Conservation (phyloP, 163 green algal genomes). For the Smithsoniella earleae region DNA sequence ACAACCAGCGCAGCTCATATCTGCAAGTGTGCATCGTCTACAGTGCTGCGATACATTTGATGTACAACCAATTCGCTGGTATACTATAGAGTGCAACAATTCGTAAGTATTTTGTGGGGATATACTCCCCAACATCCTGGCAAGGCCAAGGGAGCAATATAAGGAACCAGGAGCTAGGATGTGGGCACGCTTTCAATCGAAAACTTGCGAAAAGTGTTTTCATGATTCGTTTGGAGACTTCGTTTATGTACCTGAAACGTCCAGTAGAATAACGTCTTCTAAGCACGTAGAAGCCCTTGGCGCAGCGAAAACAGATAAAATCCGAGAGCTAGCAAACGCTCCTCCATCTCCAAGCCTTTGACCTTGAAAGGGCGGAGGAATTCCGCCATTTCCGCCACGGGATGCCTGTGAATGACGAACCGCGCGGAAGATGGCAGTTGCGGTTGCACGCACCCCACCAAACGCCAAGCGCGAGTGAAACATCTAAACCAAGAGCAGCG, state of each 20-base stretch:
- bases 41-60: background rate
- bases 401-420: too few species aligned
- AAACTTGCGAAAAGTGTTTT: background rate
- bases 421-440: too few species aligned
- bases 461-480: too few species aligned
- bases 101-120: background rate
- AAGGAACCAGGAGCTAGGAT: too few species aligned
- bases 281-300: background rate
- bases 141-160: too few species aligned
- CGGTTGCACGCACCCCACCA: too few species aligned
- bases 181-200: background rate
- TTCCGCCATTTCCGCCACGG: too few species aligned
- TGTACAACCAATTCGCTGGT: background rate
- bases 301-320: background rate
- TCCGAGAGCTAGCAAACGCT: background rate
- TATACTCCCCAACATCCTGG: too few species aligned
- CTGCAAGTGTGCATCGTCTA: slow-evolving; percentile 34
- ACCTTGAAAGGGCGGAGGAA: too few species aligned
- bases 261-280: slow-evolving; percentile 10
- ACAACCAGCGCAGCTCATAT: slow-evolving; percentile 83
- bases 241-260: slow-evolving; percentile 8
- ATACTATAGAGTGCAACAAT: background rate
- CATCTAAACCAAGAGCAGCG: too few species aligned
- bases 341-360: slow-evolving; percentile 16
- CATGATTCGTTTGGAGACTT: background rate